phyloP scores from a whole-genome alignment of 441 rosid genomes.

The Erodium moschatum region DNA sequence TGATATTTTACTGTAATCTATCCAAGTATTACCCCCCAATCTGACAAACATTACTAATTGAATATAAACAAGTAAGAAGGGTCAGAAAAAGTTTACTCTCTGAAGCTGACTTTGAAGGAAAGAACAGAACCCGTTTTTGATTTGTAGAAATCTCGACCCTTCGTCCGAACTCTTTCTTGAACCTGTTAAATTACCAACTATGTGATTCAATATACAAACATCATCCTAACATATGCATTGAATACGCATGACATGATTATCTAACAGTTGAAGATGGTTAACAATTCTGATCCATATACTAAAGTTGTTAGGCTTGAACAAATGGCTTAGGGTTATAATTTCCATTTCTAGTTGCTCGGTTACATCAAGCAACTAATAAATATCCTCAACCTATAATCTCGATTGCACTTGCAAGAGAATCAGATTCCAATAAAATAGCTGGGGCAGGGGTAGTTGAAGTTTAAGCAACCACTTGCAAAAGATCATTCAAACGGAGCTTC shows the following conservation, averaged over 20 bases:
- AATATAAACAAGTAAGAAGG: not conserved
- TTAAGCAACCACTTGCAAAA: not conserved
- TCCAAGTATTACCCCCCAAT: not conserved
- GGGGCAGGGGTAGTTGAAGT: not conserved
- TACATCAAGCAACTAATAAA: not conserved
- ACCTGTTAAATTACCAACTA: conserved; percentile 36
- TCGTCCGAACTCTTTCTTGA: conserved; percentile 67
- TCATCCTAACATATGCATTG: not conserved
- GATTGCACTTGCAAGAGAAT: not conserved
- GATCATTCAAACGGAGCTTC: not conserved
- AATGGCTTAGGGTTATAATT: not conserved
- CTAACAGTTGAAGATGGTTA: not conserved
- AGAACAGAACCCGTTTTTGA: conserved; percentile 77
- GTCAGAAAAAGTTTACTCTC: conserved; percentile 43
- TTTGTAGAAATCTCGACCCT: conserved; percentile 62
- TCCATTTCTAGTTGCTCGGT: not conserved
- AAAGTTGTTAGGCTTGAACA: not conserved
- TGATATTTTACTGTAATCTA: conserved; percentile 1
- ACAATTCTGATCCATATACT: not conserved
- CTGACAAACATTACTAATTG: not conserved
- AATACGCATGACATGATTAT: not conserved
- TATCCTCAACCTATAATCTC: not conserved
- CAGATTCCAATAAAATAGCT: not conserved
- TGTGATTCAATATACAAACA: conserved; percentile 4
- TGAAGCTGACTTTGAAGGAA: conserved; percentile 83